Evolutionary conservation across 148 eudicot species (phyloP), one percentile per base, ranked within the genome.

Genomic region (Rhododendron henanense): DNA sequence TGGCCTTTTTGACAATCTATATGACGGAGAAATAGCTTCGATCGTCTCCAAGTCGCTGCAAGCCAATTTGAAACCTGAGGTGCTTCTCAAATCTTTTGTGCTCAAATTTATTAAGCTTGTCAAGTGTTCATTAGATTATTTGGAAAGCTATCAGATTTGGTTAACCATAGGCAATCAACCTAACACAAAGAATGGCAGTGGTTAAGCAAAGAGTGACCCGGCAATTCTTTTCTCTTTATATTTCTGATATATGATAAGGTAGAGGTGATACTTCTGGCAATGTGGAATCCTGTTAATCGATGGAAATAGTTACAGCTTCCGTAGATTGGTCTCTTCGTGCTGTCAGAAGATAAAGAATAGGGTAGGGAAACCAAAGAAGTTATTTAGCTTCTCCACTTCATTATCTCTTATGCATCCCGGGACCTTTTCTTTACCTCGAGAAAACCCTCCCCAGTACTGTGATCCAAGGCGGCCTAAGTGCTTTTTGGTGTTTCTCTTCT

Each of bases 1-100:
- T 90, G 99, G 97, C 83, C 95, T 96, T 50, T 92, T 95, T 85
- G 97, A 94, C 91, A 95, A 96, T 89, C 87, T 95, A 21, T 96
- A 95, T 55, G 93, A 92, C 77, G 90, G 92, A 81, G 97, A 96
- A 85, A 94, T 96, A 85, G 92, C 89, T 50, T 91, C 89, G 51
- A 63, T 90, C 11, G 90, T 95, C 86, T 87, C 89, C 83, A 89
- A 90, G 83, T 91, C 93, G 25, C 16, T 90, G 84, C 87, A 88
- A 87, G 91, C 88, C 84, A 91, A 89, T 80, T 85, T 77, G 89
- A 85, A 86, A 79, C 85, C 87, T 10, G 87, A 95, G 98, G 99
- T 96, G 83, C 82, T 25, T 84, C 80, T 31, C 31, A 81, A 57
- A 71, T 71, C 81, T 6, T 15, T 79, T 25, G 79, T 82, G 19